Base-by-base conservation (phyloP, 2,329 filamentous ascomycete species). In the Claviceps citrina region DNA sequence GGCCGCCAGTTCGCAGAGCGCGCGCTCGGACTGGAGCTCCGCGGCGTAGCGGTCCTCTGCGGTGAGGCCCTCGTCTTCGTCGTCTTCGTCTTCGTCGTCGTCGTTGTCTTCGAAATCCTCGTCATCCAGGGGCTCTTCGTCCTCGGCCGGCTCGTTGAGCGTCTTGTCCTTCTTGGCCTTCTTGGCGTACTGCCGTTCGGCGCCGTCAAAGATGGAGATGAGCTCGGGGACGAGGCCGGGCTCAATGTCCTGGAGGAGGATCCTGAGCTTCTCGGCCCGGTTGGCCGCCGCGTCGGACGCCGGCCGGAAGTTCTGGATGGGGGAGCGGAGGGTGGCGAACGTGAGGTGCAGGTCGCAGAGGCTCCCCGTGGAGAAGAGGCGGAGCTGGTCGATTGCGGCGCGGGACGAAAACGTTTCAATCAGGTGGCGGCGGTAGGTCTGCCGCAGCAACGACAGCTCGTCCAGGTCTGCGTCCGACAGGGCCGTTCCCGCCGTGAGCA, bases 331-430 rank as follows among this genome's bases (percentile, higher is more conserved):
- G 5, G 78, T 80, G 34, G 79, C 77, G 54, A 94, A 89, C 8
- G 86, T 68, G 18, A 81, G 78, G 58, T 87, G 81, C 6, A 93
- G 63, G 49, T 98, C 91, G 41, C 94, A 78, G 7, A 93, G 66
- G 35, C 76, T 78, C 37, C 84, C 78, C 0, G 83, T 79, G 3
- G 86, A 76, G 38, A 78, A 74, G 28, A 91, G 68, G 31, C 84
- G 78, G 32, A 95, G 67, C 39, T 85, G 76, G 49, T 96, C 87
- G 38, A 85, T 76, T 36, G 76, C 75, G 32, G 73, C 67, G 42
- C 76, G 68, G 5, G 75, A 80, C 1, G 78, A 79, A 39, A 86
- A 68, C 0, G 78, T 74, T 48, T 78, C 72, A 33, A 84, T 76
- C 31, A 84, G 66, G 43, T 78, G 73, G 19, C 66, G 70, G 43